These are phyloP conservation scores for Cytospora paraplurivora DNA, from an alignment of 2,329 filamentous ascomycete genomes.

Conservation along the genomic window DNA sequence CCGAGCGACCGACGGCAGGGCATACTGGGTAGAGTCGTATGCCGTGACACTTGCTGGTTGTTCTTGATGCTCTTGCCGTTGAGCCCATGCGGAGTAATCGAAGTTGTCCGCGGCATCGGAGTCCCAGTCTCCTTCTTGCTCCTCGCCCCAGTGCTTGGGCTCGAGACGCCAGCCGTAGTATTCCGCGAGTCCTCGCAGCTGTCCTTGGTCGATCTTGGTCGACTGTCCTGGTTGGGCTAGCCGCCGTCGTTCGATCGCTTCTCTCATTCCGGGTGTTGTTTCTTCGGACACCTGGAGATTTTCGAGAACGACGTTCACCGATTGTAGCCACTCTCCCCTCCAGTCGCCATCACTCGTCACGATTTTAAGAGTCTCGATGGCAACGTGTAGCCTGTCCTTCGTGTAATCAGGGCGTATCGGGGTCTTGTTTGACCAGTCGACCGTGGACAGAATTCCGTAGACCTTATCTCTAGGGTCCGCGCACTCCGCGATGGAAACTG, in stretches of 20 bases:
- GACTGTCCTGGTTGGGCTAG: background rate
- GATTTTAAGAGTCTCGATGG: background rate
- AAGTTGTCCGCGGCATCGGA: background rate
- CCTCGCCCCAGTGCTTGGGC: background rate
- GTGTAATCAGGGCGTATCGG: conserved; percentile 13
- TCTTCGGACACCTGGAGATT: background rate
- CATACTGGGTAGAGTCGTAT: background rate
- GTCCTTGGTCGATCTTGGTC: background rate
- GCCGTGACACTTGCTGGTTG: background rate
- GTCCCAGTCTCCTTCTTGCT: background rate
- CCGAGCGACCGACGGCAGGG: background rate
- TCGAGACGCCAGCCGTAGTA: background rate
- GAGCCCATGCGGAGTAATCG: background rate
- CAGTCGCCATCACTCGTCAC: background rate
- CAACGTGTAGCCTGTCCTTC: background rate
- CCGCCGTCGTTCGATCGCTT: background rate
- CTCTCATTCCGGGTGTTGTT: background rate
- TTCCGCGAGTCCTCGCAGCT: background rate
- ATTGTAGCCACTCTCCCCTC: background rate
- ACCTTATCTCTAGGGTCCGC: conserved; percentile 16
- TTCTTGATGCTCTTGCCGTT: background rate
- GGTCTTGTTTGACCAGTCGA: background rate
- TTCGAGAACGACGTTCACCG: too few species aligned
- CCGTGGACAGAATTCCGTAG: background rate
- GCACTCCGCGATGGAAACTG: background rate